Percentiles rank a stretch among this genome's conserved stretches.
Evolutionary conservation across 495 filamentous ascomycete genomes (phyloP).

Genomic region (Daldinia loculata): DNA sequence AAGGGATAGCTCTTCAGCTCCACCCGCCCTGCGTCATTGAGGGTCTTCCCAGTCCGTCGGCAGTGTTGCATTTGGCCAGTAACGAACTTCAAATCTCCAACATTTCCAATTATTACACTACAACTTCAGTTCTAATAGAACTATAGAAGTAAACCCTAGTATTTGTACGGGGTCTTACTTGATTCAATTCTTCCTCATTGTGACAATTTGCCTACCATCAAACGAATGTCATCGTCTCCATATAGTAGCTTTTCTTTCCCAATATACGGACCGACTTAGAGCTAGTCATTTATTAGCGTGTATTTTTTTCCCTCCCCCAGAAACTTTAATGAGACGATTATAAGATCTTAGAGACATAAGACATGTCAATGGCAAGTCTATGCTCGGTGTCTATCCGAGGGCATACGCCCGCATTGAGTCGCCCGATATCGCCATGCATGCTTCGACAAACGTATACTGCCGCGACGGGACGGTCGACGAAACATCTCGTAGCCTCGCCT

Average conservation of each 20-base stretch:
- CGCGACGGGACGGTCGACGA: constrained; percentile 25
- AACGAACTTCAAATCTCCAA: constrained; percentile 9
- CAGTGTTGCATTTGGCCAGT: constrained; percentile 8
- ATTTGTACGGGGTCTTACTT: neutral
- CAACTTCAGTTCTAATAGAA: constrained; percentile 6
- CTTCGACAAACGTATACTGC: constrained; percentile 25
- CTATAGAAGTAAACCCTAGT: neutral
- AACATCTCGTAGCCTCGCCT: constrained; percentile 24
- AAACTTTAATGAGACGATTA: constrained; percentile 20
- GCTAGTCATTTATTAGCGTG: constrained; percentile 19
- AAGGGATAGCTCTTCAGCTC: constrained; percentile 31
- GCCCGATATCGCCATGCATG: constrained; percentile 30
- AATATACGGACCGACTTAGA: constrained; percentile 22
- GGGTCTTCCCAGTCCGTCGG: constrained; percentile 19
- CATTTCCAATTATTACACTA: constrained; percentile 12
- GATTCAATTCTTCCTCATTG: neutral
- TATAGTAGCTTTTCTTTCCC: neutral
- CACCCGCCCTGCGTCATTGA: constrained; percentile 36
- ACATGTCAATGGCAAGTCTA: constrained; percentile 37
- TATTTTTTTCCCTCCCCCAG: neutral
- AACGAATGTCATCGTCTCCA: constrained; percentile 14
- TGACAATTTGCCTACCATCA: constrained; percentile 1
- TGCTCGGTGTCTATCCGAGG: constrained; percentile 25
- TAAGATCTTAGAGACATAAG: constrained; percentile 11
- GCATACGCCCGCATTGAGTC: constrained; percentile 4